These are phyloP conservation scores for Ophiosphaerella herpotricha DNA, from an alignment of 2,329 filamentous ascomycete genomes.

Conservation along the genomic window DNA sequence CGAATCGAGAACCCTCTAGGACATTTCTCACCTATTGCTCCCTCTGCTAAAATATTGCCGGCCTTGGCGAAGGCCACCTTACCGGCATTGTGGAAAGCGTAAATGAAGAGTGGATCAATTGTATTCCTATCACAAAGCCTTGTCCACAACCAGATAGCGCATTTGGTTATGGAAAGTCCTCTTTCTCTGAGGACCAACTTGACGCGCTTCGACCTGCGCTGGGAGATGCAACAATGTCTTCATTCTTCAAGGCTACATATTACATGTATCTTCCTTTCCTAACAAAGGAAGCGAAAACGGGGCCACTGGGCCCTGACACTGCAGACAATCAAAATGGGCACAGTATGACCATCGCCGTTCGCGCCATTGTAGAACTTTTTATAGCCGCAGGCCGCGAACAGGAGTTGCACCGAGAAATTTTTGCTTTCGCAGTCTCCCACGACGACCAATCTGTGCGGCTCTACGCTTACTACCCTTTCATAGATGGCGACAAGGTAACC, in stretches of 20 bases:
- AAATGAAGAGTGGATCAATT: slow-evolving; percentile 49
- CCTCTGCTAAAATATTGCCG: slow-evolving; percentile 4
- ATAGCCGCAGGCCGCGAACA: slow-evolving; percentile 13
- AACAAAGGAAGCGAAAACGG: slow-evolving; percentile 54
- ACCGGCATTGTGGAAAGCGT: slow-evolving; percentile 45
- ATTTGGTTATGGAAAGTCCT: background rate
- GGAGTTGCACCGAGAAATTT: slow-evolving; percentile 21
- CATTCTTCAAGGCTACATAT: slow-evolving; percentile 52
- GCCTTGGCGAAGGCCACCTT: background rate
- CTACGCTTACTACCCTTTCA: slow-evolving; percentile 21
- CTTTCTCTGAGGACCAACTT: background rate
- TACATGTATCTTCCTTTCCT: slow-evolving; percentile 57
- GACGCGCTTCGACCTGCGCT: slow-evolving; percentile 1
- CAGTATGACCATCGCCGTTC: slow-evolving; percentile 22
- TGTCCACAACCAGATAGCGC: slow-evolving; percentile 37
- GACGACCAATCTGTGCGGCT: slow-evolving; percentile 17
- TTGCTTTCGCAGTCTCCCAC: slow-evolving; percentile 23
- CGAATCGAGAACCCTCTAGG: background rate
- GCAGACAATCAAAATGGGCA: slow-evolving; percentile 21
- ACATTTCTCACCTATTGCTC: slow-evolving; percentile 3
- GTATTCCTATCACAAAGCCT: slow-evolving; percentile 40
- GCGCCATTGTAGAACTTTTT: slow-evolving; percentile 24
- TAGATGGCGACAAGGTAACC: slow-evolving; percentile 11
- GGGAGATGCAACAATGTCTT: slow-evolving; percentile 38
- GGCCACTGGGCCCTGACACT: slow-evolving; percentile 34